phyloP scores from a whole-genome alignment of 2,329 filamentous ascomycete genomes.

The Pseudogymnoascus sp. region DNA sequence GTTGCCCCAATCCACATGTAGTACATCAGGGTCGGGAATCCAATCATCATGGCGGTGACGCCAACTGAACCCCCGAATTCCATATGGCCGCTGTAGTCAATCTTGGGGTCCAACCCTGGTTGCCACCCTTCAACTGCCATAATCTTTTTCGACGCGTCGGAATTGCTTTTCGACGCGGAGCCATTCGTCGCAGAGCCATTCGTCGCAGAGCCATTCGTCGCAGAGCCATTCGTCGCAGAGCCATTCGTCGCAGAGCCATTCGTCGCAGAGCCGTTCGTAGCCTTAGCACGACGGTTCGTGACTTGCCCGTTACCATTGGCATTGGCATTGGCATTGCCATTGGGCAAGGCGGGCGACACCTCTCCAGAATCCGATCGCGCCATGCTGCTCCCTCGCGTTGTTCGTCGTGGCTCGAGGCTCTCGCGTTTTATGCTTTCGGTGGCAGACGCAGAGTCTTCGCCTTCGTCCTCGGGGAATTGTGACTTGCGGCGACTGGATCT shows the following conservation, averaged over 20 bases:
- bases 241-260: conserved; percentile 6
- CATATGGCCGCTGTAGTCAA: conserved; percentile 55
- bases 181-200: conserved; percentile 6
- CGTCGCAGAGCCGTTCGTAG: conserved; percentile 4
- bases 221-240: conserved; percentile 10
- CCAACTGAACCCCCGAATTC: conserved; percentile 90
- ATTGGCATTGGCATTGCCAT: conserved; percentile 12
- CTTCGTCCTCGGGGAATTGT: conserved; percentile 25
- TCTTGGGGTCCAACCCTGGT: conserved; percentile 51
- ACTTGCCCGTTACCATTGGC: conserved; percentile 12
- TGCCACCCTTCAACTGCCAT: conserved; percentile 47
- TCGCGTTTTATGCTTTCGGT: conserved; percentile 23
- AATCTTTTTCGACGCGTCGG: conserved; percentile 14
- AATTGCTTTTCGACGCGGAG: conserved; percentile 9
- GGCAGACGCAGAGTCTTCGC: conserved; percentile 28
- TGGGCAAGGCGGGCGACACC: conserved; percentile 7
- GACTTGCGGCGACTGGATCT: conserved; percentile 35
- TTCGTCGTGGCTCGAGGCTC: conserved; percentile 20
- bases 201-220: conserved; percentile 6
- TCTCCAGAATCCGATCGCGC: conserved; percentile 7
- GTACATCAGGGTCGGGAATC: conserved; percentile 93
- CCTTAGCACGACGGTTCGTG: conserved; percentile 2
- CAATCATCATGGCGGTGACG: conserved; percentile 75
- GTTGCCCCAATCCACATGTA: conserved; percentile 98
- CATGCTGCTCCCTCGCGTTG: conserved; percentile 8